Evolutionary conservation across 257 asterid species (phyloP), one percentile per base, ranked within the genome.

Genomic region (Coffea canephora): DNA sequence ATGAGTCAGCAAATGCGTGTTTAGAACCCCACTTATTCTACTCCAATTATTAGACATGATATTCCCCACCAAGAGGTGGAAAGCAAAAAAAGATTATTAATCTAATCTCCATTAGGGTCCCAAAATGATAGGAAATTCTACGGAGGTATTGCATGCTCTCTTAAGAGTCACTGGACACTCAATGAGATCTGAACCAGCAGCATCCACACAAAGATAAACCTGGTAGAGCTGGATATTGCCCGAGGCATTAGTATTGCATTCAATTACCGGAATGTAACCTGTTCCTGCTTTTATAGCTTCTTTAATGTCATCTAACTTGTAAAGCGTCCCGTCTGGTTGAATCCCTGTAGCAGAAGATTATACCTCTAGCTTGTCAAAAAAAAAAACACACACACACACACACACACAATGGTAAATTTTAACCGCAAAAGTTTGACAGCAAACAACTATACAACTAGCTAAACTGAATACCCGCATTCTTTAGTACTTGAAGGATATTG

Each of bases 161-260:
- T 6, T 45, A 2, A 71, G 86, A 9, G 36, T 23, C 34, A 54
- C 78, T 5, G 88, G 86, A 43, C 88, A 85, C 27, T 77, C 61
- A 11, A 82, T 85, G n/a, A 85, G n/a, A 15, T 78, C 73, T 2
- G 78, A 71, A 23, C 80, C 87, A 73, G 83, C 75, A 12, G 68
- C 52, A 66, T 85, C 84, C 41, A 79, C 84, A 45, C 90, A 85
- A 8, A 81, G 49, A 73, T 81, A 81, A 49, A 87, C 69, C 69
- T 87, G 87, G 72, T 69, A 79, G 3, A 85, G 66, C 70, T 82
- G 78, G 76, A 15, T 50, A 67, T 80, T 83, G 9, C 86, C 76
- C 3, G 79, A 76, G 55, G 77, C 41, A 57, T 87, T 87, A 8
- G 6, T 23, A 36, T 84, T 87, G 87, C 88, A 85, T 66, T 87